Evolutionary conservation across 2,329 filamentous ascomycete species (phyloP).

Genomic region (Pseudogymnoascus pannorum): DNA sequence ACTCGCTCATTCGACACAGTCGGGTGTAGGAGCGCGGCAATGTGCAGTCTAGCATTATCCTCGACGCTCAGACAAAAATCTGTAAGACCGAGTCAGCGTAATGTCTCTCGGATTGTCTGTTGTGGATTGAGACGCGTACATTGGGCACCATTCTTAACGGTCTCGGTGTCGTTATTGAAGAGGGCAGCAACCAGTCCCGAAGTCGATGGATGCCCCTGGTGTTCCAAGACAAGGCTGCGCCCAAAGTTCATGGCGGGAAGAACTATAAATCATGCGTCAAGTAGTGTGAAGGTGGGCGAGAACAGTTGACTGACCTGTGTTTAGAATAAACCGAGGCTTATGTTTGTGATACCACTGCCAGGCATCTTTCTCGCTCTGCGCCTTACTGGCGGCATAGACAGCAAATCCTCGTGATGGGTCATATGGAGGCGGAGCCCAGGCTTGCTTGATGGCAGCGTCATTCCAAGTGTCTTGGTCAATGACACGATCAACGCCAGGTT

Average conservation of each 20-base stretch:
- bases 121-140: slow-evolving; percentile 4
- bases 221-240: slow-evolving; percentile 16
- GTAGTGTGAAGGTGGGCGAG: not conserved
- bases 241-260: slow-evolving; percentile 28
- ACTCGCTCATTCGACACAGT: not conserved
- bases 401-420: slow-evolving; percentile 18
- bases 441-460: slow-evolving; percentile 25
- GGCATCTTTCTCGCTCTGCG: slow-evolving; percentile 28
- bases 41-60: not conserved
- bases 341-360: slow-evolving; percentile 31
- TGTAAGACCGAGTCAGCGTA: not conserved
- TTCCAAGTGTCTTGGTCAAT: slow-evolving; percentile 29
- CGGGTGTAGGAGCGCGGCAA: not conserved
- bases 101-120: not conserved
- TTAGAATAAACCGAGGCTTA: slow-evolving; percentile 20
- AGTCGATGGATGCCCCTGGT: not conserved
- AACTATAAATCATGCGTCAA: slow-evolving; percentile 14
- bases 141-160: slow-evolving; percentile 10
- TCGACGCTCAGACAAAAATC: slow-evolving; percentile 15
- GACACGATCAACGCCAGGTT: slow-evolving; percentile 14
- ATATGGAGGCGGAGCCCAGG: slow-evolving; percentile 31
- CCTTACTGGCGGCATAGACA: slow-evolving; percentile 34
- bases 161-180: not conserved
- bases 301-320: slow-evolving; percentile 21
- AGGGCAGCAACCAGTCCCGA: not conserved